These are phyloP conservation scores for Phytophthora citrophthora DNA, from an alignment of 352 stramenopile genomes.

Conservation along the genomic window DNA sequence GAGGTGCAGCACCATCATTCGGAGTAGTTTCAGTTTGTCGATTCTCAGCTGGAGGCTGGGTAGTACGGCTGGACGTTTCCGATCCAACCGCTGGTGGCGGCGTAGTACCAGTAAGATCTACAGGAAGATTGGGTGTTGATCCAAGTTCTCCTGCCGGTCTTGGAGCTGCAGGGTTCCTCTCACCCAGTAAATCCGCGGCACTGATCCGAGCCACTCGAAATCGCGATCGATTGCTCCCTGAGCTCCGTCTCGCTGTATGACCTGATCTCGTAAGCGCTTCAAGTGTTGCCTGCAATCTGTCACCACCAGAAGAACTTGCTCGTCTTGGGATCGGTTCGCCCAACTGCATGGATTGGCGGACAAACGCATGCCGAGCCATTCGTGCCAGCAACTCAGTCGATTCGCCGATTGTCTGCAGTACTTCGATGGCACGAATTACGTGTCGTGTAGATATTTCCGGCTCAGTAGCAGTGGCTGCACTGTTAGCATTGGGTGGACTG, in stretches of 20 bases:
- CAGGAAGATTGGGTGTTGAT: conserved; percentile 23
- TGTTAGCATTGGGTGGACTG: conserved; percentile 1
- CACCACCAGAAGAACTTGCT: conserved; percentile 1
- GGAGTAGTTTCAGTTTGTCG: not conserved
- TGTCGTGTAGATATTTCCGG: conserved; percentile 27
- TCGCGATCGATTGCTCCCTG: conserved; percentile 13
- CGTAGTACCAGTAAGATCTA: conserved; percentile 19
- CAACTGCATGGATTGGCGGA: conserved; percentile 45
- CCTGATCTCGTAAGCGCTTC: not conserved
- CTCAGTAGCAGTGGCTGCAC: not conserved
- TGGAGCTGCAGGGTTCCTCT: conserved; percentile 1
- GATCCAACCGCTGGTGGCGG: not conserved
- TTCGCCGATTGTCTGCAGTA: conserved; percentile 61
- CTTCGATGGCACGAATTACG: conserved; percentile 56
- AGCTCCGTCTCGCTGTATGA: conserved; percentile 14
- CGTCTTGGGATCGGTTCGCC: conserved; percentile 28
- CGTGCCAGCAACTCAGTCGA: conserved; percentile 52
- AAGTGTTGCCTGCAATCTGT: conserved; percentile 12
- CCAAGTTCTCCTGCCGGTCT: conserved; percentile 3
- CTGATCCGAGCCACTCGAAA: conserved; percentile 32
- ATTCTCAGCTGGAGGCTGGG: conserved; percentile 1
- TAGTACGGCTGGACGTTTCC: conserved; percentile 6
- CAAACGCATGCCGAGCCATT: conserved; percentile 57
- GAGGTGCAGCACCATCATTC: conserved; percentile 2
- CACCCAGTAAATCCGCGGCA: conserved; percentile 10